These are phyloP conservation scores for Dactylellina parvicollis DNA, from an alignment of 2,329 filamentous ascomycete genomes.

Conservation along the genomic window DNA sequence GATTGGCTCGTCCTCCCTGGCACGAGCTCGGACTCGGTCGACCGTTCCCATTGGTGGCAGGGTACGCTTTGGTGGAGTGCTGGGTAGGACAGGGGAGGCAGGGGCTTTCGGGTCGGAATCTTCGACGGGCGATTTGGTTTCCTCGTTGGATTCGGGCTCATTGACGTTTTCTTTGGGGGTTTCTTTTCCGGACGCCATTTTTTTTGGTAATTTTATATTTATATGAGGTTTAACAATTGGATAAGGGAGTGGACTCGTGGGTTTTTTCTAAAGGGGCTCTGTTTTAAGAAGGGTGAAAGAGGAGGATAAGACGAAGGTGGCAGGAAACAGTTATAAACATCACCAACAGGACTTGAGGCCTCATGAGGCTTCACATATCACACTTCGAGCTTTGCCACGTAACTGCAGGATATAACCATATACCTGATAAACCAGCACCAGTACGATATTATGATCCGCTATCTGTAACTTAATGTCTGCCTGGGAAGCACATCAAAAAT, in stretches of 20 bases:
- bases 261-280: neutral
- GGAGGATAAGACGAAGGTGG: too few relatives aligned
- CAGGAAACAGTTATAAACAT: too few relatives aligned
- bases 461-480: too few relatives aligned
- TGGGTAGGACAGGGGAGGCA: slow-evolving; percentile 9
- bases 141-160: neutral
- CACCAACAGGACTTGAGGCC: too few relatives aligned
- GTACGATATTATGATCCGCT: too few relatives aligned
- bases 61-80: slow-evolving; percentile 20
- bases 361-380: too few relatives aligned
- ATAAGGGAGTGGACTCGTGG: neutral
- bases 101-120: neutral
- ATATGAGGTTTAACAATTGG: neutral
- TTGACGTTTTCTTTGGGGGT: neutral
- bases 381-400: too few relatives aligned
- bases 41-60: slow-evolving; percentile 19
- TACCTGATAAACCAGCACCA: too few relatives aligned
- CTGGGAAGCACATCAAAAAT: too few relatives aligned
- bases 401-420: too few relatives aligned
- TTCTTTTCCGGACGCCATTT: slow-evolving; percentile 24
- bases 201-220: neutral
- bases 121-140: neutral
- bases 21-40: slow-evolving; percentile 13
- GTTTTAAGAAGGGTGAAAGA: neutral
- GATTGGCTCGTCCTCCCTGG: slow-evolving; percentile 29